phyloP scores from a whole-genome alignment of 2,329 filamentous ascomycete genomes.

The Botrytis deweyae region DNA sequence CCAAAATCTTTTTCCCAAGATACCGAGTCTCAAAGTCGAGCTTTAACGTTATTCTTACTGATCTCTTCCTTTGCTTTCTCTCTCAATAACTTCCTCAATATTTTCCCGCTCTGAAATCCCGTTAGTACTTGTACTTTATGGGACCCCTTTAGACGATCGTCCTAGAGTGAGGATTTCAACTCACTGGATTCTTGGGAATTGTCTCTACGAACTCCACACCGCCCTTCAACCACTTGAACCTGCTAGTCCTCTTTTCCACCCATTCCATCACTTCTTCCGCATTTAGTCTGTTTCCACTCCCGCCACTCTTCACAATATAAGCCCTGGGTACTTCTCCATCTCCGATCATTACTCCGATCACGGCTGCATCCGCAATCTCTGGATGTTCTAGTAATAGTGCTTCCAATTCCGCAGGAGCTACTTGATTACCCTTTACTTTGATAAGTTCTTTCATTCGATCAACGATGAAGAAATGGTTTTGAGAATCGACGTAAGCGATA shows the following conservation, averaged over 20 bases:
- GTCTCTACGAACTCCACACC: constrained; percentile 64
- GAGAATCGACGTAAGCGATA: constrained; percentile 62
- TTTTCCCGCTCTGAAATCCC: constrained; percentile 45
- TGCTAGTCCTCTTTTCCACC: constrained; percentile 58
- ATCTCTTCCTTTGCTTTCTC: constrained; percentile 42
- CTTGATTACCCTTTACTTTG: constrained; percentile 51
- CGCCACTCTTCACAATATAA: constrained; percentile 50
- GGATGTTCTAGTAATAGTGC: constrained; percentile 45
- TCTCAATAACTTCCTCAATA: constrained; percentile 48
- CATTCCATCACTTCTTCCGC: constrained; percentile 53
- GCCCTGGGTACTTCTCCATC: constrained; percentile 56
- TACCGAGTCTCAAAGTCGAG: background rate
- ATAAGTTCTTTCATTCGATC: constrained; percentile 56
- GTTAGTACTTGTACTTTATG: background rate
- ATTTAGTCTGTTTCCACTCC: constrained; percentile 35
- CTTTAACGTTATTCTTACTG: background rate
- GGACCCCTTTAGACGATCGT: background rate
- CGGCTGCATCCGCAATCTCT: constrained; percentile 46
- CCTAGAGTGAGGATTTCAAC: background rate
- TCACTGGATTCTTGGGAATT: constrained; percentile 66
- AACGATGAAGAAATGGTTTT: constrained; percentile 84
- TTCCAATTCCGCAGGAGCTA: constrained; percentile 50
- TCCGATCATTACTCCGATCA: constrained; percentile 45
- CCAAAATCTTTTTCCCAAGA: background rate
- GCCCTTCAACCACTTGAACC: constrained; percentile 67